phyloP scores from a whole-genome alignment of 2,329 filamentous ascomycete species.

The Colletotrichum sp. region DNA sequence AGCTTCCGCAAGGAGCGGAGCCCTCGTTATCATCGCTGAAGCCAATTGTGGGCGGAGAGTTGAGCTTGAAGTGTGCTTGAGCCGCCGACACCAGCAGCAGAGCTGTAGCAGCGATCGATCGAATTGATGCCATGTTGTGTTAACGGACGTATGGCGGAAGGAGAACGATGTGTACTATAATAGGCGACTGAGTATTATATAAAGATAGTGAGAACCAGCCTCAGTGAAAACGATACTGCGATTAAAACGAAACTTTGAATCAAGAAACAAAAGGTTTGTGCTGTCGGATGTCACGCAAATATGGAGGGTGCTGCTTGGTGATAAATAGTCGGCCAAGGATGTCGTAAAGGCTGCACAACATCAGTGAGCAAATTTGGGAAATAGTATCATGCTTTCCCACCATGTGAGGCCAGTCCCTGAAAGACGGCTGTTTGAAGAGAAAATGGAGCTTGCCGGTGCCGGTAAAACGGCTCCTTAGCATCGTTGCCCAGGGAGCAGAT shows the following conservation, averaged over 20 bases:
- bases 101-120: conserved; percentile 32
- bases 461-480: background rate
- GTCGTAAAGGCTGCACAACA: background rate
- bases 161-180: background rate
- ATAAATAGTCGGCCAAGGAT: background rate
- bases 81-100: conserved; percentile 40
- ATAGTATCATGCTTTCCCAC: background rate
- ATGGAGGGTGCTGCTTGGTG: background rate
- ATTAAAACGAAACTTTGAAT: background rate
- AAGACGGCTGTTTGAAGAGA: background rate
- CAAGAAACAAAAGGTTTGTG: background rate
- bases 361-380: background rate
- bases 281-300: background rate
- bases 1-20: conserved; percentile 50
- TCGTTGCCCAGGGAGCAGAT: background rate
- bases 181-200: background rate
- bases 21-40: conserved; percentile 41
- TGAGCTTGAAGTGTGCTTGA: conserved; percentile 59
- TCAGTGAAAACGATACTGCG: background rate
- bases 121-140: conserved; percentile 5
- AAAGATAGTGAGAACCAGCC: background rate
- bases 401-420: background rate
- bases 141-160: background rate
- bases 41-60: conserved; percentile 50
- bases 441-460: background rate